Evolutionary conservation across 1,284 basidiomycete species (phyloP), one percentile per base, ranked within the genome.

Genomic region (Boletellus deceptivus): DNA sequence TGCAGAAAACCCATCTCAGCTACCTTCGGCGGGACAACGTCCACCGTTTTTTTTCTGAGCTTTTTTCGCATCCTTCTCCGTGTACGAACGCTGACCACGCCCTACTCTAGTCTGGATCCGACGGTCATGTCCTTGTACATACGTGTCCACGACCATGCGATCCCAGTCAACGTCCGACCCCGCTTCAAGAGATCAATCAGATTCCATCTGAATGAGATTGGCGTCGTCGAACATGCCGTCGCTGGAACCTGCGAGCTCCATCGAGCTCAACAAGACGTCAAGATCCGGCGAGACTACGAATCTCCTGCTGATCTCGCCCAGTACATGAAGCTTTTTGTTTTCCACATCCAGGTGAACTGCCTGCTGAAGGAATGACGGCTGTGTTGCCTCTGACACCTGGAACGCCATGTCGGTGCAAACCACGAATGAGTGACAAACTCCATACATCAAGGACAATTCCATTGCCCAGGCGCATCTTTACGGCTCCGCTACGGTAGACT

Each of bases 291-390:
- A 90, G 43, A 89, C 89, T 35, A 91, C 78, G 59, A 94, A 96
- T 52, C 88, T 82, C 63, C 89, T 86, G 72, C 89, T 86, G 44
- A 97, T 79, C 64, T 94, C 89, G 25, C 94, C 94, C 0, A 97
- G 72, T 6, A 93, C 81, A 35, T 79, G 79, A 13, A 94, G 72
- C 9, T 73, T 74, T 56, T 84, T 84, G 25, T 75, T 72, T 41
- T 68, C 68, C 43, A 72, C 62, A 67, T 97, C 87, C 41, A 96
- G 64, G 57, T 86, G 78, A 42, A 92, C 86, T 7, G 91, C 85
- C 56, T 96, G 91, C 65, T 97, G 92, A 9, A 96, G 76, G 70
- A 97, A 98, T 0, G 91, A 91, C 2, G 91, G 83, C 55, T 91
- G 89, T 8, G 91, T 93, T 16, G 89, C 91, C 11, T 89, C 83